Conservation (phyloP, 129 eudicot species). For the Mikania micrantha region DNA sequence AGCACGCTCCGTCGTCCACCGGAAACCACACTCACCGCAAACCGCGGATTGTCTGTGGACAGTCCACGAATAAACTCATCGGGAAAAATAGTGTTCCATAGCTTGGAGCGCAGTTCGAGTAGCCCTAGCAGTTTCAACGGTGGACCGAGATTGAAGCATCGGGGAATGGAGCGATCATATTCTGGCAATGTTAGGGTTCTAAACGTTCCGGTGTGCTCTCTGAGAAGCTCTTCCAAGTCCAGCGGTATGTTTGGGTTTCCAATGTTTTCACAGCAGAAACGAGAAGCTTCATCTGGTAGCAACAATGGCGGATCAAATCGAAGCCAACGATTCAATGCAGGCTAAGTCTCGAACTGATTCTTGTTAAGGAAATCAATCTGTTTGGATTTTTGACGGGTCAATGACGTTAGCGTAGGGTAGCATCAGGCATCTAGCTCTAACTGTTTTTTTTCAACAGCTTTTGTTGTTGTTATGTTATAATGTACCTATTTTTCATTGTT, state of each 20-base stretch:
- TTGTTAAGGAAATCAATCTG: neutral
- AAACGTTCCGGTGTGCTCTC: constrained; percentile 82
- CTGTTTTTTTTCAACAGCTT: neutral
- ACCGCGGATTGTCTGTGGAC: constrained; percentile 51
- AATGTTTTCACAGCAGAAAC: constrained; percentile 47
- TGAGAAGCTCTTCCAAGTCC: constrained; percentile 63
- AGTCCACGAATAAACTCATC: constrained; percentile 88
- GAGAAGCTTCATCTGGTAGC: constrained; percentile 12
- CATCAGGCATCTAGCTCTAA: constrained; percentile 18
- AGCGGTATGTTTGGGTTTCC: constrained; percentile 62
- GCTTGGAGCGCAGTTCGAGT: constrained; percentile 82
- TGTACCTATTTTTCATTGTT: constrained; percentile 8
- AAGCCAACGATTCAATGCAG: constrained; percentile 9
- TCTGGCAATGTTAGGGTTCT: constrained; percentile 80
- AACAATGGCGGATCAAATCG: constrained; percentile 20
- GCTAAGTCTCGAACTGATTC: neutral
- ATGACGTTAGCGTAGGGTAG: constrained; percentile 11
- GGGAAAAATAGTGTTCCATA: constrained; percentile 71
- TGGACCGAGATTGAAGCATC: constrained; percentile 51
- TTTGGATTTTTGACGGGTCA: neutral
- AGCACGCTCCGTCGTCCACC: constrained; percentile 32
- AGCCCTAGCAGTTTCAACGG: constrained; percentile 82
- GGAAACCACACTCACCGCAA: constrained; percentile 13
- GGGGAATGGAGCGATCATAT: constrained; percentile 74
- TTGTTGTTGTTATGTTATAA: neutral